Evolutionary conservation across 1,139 yeast species (phyloP), one percentile per base, ranked within the genome.

Genomic region (Scheffersomyces segobiensis): DNA sequence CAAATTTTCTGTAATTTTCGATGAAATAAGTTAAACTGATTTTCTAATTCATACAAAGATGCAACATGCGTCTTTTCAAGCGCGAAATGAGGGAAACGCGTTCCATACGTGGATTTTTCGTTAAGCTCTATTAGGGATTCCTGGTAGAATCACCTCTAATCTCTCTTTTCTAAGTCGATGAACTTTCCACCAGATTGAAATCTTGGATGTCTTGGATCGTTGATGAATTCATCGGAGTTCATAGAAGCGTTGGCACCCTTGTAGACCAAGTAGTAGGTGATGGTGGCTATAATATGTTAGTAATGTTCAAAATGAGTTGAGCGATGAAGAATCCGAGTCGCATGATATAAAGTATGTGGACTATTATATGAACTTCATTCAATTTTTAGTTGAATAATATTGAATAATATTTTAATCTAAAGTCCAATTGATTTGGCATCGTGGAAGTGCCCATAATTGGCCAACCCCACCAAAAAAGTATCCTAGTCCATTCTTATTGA

Each of bases 141-240:
- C 42, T 12, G 42, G 17, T n/a, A 19, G 50, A 21, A n/a, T 18
- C 50, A 20, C 18, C 21, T 55, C 59, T 72, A 72, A 56, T 71
- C 71, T 63, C 65, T 72, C 67, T 79, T 77, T 65, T 77, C 81
- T 71, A 80, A 78, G 65, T 80, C 83, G 64, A 80, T 78, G 74
- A 78, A 79, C 76, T 80, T 80, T 64, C 83, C 84, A 68, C 84
- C 84, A 61, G 71, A 74, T 67, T 79, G 78, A 62, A 80, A 80
- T 77, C 84, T 80, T 69, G 84, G 84, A 74, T 80, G 84, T 79
- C 83, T 80, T 75, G 84, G 84, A 71, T 80, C 84, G 66, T 80
- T 80, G 69, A 80, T 80, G 73, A 77, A 80, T 70, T 80, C 84
- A 59, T 76, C 81, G 56, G 83, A 76, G 80, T 80, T 76, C 76